phyloP scores from a whole-genome alignment of 306 rosid species.

The Pyrus communis region DNA sequence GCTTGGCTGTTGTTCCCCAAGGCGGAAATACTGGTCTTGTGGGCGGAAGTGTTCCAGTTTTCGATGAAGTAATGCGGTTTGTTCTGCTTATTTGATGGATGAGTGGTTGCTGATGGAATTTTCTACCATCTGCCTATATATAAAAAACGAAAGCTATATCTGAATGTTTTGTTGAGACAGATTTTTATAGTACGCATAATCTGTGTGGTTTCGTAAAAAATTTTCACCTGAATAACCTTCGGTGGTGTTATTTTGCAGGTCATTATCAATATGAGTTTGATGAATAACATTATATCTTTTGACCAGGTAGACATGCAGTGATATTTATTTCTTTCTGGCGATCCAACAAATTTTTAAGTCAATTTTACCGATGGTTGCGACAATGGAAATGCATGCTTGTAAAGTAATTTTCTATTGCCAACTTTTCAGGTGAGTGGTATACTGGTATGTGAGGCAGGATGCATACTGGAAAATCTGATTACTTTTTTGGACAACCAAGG shows the following conservation, averaged over 20 bases:
- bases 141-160: background rate
- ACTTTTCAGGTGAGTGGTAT: constrained; percentile 87
- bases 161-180: background rate
- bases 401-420: constrained; percentile 17
- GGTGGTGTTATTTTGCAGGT: constrained; percentile 59
- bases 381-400: constrained; percentile 12
- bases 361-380: background rate
- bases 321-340: background rate
- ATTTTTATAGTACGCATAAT: background rate
- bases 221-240: constrained; percentile 1
- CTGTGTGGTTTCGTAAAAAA: background rate
- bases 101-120: background rate
- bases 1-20: constrained; percentile 91
- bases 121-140: background rate
- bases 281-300: constrained; percentile 69
- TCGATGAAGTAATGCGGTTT: constrained; percentile 73
- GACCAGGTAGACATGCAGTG: constrained; percentile 58
- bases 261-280: constrained; percentile 60
- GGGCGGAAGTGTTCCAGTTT: constrained; percentile 96
- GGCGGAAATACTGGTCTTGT: constrained; percentile 99
- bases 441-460: constrained; percentile 94
- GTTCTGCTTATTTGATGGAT: constrained; percentile 3
- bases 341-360: constrained; percentile 2
- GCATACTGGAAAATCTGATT: constrained; percentile 84
- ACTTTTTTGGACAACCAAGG: constrained; percentile 79